These are phyloP conservation scores for Colletotrichum noveboracense DNA, from an alignment of 2,329 filamentous ascomycete species.

Conservation along the genomic window DNA sequence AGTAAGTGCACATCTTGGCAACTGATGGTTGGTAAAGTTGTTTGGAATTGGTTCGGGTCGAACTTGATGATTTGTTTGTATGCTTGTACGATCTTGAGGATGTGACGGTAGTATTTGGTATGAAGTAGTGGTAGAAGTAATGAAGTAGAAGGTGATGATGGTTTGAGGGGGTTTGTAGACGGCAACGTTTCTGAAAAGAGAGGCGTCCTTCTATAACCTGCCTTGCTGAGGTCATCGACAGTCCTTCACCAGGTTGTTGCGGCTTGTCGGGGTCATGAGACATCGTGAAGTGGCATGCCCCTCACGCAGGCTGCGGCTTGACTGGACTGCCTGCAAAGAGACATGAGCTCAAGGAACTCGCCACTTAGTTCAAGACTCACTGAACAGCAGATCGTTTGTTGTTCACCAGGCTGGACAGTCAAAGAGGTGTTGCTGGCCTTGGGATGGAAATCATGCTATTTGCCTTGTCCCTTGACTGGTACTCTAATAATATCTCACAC, in stretches of 20 bases:
- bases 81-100: neutral
- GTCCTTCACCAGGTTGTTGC: neutral
- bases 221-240: neutral
- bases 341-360: neutral
- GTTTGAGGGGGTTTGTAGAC: neutral
- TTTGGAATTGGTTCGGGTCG: neutral
- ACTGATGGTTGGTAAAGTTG: neutral
- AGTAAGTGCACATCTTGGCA: slow-evolving; percentile 4
- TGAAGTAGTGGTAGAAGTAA: neutral
- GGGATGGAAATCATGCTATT: neutral
- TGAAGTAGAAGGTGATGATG: neutral
- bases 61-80: neutral
- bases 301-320: neutral
- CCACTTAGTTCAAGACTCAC: neutral
- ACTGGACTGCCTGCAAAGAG: neutral
- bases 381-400: neutral
- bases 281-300: neutral
- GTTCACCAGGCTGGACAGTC: neutral
- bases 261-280: neutral
- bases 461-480: neutral
- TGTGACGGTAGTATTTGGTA: neutral
- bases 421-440: neutral
- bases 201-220: neutral
- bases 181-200: neutral
- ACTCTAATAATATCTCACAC: neutral